A percentile compares a stretch with the other conserved stretches of the same genome.
phyloP scores from a whole-genome alignment of 2,329 filamentous ascomycete species.

The Penicillium glabrum region DNA sequence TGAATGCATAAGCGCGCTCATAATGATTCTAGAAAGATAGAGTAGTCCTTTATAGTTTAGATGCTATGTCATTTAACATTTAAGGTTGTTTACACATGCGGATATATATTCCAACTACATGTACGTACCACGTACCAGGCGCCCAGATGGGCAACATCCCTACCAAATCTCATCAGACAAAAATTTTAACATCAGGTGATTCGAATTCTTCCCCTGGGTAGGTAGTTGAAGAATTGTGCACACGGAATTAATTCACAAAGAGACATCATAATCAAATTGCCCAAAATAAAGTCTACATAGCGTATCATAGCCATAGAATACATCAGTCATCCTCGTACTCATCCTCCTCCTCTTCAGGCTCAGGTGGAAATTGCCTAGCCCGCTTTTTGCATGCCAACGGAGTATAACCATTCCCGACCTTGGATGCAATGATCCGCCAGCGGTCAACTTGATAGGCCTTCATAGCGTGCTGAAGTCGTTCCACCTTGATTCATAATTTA shows the following conservation, averaged over 20 bases:
- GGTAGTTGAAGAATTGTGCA: too few species aligned
- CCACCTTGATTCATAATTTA: conserved; percentile 27
- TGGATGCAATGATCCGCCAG: conserved; percentile 88
- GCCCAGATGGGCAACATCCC: too few species aligned
- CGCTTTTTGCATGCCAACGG: conserved; percentile 84
- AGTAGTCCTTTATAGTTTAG: background rate
- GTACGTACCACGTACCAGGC: too few species aligned
- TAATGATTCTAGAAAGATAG: background rate
- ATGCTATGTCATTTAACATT: too few species aligned
- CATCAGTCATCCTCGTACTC: background rate
- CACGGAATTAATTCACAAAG: too few species aligned
- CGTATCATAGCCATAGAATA: background rate
- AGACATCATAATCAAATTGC: background rate
- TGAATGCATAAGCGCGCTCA: background rate
- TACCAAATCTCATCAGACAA: too few species aligned
- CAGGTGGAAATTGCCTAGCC: conserved; percentile 48
- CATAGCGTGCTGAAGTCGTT: conserved; percentile 40
- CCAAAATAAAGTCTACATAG: background rate
- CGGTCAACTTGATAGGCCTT: conserved; percentile 62
- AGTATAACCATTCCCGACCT: conserved; percentile 87
- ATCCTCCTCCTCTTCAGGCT: background rate
- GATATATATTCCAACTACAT: too few species aligned
- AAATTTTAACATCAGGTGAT: too few species aligned
- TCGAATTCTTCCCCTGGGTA: too few species aligned
- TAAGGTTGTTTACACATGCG: too few species aligned